Percentiles rank a stretch among this genome's conserved stretches.
Conservation (phyloP, 2,329 filamentous ascomycete genomes). For the Nannizzia gypsea region DNA sequence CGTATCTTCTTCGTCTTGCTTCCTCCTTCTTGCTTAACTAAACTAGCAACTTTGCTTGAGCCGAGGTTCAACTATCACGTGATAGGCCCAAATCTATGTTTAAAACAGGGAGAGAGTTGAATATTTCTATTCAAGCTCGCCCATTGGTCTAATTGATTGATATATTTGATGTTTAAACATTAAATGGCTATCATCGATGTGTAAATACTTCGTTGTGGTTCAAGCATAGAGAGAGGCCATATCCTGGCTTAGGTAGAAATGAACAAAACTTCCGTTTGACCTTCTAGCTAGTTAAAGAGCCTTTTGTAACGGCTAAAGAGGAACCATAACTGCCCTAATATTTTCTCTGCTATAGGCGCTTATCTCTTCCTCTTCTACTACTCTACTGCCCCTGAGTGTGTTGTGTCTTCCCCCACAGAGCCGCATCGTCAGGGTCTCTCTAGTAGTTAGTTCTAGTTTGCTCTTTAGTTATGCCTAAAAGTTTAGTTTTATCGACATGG, state of each 20-base stretch:
- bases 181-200: neutral
- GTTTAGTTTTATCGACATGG: slow-evolving; percentile 1
- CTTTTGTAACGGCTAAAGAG: neutral
- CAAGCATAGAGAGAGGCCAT: neutral
- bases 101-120: too few species aligned
- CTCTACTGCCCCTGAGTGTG: neutral
- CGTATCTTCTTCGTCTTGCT: neutral
- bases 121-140: too few species aligned
- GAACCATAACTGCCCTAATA: neutral
- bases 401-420: neutral
- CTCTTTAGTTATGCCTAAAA: neutral
- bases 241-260: neutral
- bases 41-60: too few species aligned
- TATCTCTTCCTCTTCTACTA: neutral
- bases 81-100: too few species aligned
- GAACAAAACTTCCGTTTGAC: neutral
- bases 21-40: too few species aligned
- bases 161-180: too few species aligned
- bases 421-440: neutral
- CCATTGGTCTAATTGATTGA: neutral
- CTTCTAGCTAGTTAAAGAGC: too few species aligned
- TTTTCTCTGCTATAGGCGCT: neutral
- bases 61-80: neutral
- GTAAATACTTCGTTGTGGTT: neutral
- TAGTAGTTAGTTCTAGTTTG: neutral